Evolutionary conservation across 345 rosid species (phyloP), one percentile per base, ranked within the genome.

Genomic region (Jatropha curcas): DNA sequence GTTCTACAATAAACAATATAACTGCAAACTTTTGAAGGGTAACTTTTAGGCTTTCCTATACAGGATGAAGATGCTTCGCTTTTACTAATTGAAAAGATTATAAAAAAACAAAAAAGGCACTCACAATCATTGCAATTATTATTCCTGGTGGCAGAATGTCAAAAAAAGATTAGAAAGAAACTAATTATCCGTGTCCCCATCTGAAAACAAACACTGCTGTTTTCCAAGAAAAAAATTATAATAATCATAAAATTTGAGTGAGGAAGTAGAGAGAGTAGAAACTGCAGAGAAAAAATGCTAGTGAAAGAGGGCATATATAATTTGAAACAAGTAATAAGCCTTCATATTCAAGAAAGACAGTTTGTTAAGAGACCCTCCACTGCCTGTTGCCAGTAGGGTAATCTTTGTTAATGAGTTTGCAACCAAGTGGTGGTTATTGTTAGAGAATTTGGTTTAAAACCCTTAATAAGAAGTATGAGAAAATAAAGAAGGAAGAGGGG

Each of bases 171-270:
- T 45, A 5, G 24, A 12, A 8, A 57, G 22, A 24, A 1, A 51
- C n/a, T n/a, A 30, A 16, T 37, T 58, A 73, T 63, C 7, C 46
- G 19, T 22, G 60, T 60, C 34, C 80, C 85, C 78, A 68, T 45
- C 84, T 82, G 83, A 81, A 85, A 85, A 80, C 82, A 74, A 80
- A 65, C 17, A 51, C 80, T 67, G 52, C 76, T 48, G 70, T 60
- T 72, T 45, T 51, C 55, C 66, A 73, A 66, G 74, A 24, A n/a
- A 34, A 61, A 30, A 2, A 7, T 24, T n/a, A n/a, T n/a, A n/a
- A n/a, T n/a, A n/a, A 7, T 11, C 11, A 25, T 56, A 56, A 2
- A 56, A 5, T 0, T 9, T 24, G 17, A 56, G 55, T 53, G n/a
- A n/a, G 1, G 0, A 5, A 37, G 41, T 1, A 37, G 9, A 37